phyloP scores from a whole-genome alignment of 352 stramenopile genomes.

The Lagenidium sp. region DNA sequence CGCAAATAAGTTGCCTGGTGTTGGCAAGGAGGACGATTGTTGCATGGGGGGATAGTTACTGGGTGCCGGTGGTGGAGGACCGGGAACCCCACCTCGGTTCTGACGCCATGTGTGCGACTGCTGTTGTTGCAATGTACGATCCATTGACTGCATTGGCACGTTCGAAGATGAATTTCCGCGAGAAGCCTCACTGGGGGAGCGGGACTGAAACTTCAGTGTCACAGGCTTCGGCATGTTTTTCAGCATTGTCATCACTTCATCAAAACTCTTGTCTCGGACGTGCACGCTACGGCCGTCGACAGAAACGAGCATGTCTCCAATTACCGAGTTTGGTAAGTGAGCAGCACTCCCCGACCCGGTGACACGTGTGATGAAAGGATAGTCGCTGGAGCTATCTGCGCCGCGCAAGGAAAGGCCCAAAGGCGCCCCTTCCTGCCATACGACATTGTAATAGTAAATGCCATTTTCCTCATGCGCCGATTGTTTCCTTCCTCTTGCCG shows the following conservation, averaged over 20 bases:
- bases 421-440: constrained; percentile 71
- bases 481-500: constrained; percentile 24
- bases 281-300: constrained; percentile 78
- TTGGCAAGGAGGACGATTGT: constrained; percentile 8
- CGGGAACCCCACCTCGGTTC: not conserved
- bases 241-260: constrained; percentile 83
- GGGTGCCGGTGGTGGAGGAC: not conserved
- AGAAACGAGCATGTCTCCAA: constrained; percentile 71
- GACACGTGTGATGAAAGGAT: constrained; percentile 83
- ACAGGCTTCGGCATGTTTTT: constrained; percentile 84
- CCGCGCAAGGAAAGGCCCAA: constrained; percentile 69
- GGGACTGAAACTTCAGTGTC: constrained; percentile 75
- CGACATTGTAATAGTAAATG: constrained; percentile 74
- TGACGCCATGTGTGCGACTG: constrained; percentile 65
- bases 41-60: not conserved
- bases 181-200: too few relatives aligned
- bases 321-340: constrained; percentile 62
- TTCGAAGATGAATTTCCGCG: too few relatives aligned
- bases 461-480: constrained; percentile 18
- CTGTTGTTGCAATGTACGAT: constrained; percentile 17
- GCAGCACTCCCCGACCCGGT: constrained; percentile 74
- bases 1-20: constrained; percentile 9
- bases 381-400: constrained; percentile 62
- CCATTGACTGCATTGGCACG: too few relatives aligned
- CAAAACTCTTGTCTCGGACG: constrained; percentile 71